Evolutionary conservation across 495 filamentous ascomycete genomes (phyloP).

Genomic region (Talaromyces trachyspermus): DNA sequence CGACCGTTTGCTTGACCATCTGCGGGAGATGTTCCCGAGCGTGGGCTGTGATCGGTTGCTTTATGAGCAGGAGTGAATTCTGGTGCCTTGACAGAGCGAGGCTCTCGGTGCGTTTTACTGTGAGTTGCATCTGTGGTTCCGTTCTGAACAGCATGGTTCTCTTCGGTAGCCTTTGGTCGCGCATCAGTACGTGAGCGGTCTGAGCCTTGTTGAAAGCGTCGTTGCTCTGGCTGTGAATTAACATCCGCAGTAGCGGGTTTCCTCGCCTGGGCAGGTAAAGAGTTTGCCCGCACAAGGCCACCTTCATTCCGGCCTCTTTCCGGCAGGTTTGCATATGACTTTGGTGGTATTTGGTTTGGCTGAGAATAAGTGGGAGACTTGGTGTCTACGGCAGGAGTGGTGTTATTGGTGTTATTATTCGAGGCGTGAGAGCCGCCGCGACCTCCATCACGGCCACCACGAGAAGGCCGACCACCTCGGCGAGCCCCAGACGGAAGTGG

Average conservation of each 20-base stretch:
- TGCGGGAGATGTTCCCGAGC: constrained; percentile 24
- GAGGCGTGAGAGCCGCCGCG: constrained; percentile 40
- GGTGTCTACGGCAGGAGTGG: constrained; percentile 27
- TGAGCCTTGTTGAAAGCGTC: constrained; percentile 23
- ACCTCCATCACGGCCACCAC: constrained; percentile 48
- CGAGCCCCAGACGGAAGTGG: constrained; percentile 59
- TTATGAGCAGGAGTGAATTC: constrained; percentile 20
- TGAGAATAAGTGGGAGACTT: constrained; percentile 23
- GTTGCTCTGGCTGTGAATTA: constrained; percentile 21
- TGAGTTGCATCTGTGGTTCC: constrained; percentile 21
- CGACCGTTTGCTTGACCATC: constrained; percentile 29
- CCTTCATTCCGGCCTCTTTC: constrained; percentile 36
- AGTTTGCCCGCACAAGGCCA: constrained; percentile 31
- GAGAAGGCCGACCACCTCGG: constrained; percentile 49
- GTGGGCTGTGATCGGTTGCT: constrained; percentile 21
- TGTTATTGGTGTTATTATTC: constrained; percentile 29
- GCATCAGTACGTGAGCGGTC: constrained; percentile 26
- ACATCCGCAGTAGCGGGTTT: constrained; percentile 33
- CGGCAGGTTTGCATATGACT: constrained; percentile 24
- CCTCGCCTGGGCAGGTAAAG: constrained; percentile 31
- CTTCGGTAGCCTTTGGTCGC: constrained; percentile 26
- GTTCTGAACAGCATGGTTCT: constrained; percentile 19
- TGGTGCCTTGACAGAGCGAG: constrained; percentile 30
- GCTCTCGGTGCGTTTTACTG: constrained; percentile 28
- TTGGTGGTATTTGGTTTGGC: constrained; percentile 14